Base-by-base conservation (phyloP, 805 yeast species). In the Schwanniomyces sp. region DNA sequence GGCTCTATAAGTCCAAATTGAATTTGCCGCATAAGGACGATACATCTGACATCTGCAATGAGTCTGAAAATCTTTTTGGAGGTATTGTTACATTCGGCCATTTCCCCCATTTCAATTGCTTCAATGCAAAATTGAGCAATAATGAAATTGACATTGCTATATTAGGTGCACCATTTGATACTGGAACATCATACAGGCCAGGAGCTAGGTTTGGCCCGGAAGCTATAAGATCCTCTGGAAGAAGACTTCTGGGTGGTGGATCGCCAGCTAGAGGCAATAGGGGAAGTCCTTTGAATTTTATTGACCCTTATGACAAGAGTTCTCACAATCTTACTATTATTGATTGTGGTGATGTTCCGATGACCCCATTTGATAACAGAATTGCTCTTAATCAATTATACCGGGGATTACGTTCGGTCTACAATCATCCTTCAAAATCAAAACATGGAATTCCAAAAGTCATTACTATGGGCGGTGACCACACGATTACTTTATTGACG, bases 281-380 rank as follows among this genome's bases (percentile, higher is more conserved):
- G n/a, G 64, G 64, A 26, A 63, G 75, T 2, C 66, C 67, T 43
- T 57, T 76, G 36, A 63, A 68, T 48, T 51, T 60, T 37, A 49
- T 81, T 42, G 79, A 84, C 55, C 88, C 88, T 4, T 84, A 80
- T 60, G 71, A 74, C 46, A 59, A 67, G 37, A 70, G 26, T 6
- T 53, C 64, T 17, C 75, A 70, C 51, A 69, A 70, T 51, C 58
- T 82, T 18, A 70, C 70, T 17, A 63, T 80, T 16, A 61, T 82
- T 7, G 88, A 83, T 62, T 83, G 88, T 59, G 82, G 83, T 26
- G 88, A 83, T 57, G 77, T 84, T 43, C 82, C 86, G 8, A 77
- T 83, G 56, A 75, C 85, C 3, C 87, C 88, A 5, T 75, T 83
- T 63, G 87, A 84, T 62, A 82, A 82, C 60, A 59, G 72, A n/a